phyloP scores from a whole-genome alignment of 148 eudicot genomes.

The Amaranthus palmeri region DNA sequence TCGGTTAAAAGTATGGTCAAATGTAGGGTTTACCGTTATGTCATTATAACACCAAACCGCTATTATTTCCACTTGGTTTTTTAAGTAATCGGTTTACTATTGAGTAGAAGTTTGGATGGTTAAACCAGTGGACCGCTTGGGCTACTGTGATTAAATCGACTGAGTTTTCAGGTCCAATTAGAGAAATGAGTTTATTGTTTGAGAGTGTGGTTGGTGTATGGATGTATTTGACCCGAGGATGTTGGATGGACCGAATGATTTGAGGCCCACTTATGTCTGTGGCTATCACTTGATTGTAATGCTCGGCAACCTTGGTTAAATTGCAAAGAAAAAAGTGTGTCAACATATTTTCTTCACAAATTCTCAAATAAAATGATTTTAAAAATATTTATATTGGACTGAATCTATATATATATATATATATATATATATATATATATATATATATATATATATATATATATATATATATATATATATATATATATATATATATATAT shows the following conservation, averaged over 20 bases:
- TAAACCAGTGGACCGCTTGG: slow-evolving; percentile 51
- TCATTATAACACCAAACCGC: slow-evolving; percentile 50
- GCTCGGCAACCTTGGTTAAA: slow-evolving; percentile 38
- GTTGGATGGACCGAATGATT: slow-evolving; percentile 21
- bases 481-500: too few species aligned
- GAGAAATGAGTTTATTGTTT: slow-evolving; percentile 16
- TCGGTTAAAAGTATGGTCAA: slow-evolving; percentile 27
- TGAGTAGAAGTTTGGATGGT: slow-evolving; percentile 39
- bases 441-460: too few species aligned
- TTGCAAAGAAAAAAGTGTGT: background rate
- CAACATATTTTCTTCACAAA: too few species aligned
- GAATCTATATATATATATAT: too few species aligned
- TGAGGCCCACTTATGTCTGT: slow-evolving; percentile 46
- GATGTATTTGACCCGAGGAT: slow-evolving; percentile 33
- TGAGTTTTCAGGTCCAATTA: slow-evolving; percentile 27
- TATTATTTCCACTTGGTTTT: slow-evolving; percentile 41
- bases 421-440: too few species aligned
- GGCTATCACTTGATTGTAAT: slow-evolving; percentile 39
- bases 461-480: too few species aligned
- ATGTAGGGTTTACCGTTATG: slow-evolving; percentile 27
- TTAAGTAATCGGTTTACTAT: slow-evolving; percentile 25
- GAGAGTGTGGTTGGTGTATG: slow-evolving; percentile 23
- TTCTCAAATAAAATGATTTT: too few species aligned
- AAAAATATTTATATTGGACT: too few species aligned
- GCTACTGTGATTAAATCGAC: slow-evolving; percentile 47